Percentiles rank a stretch among this genome's conserved stretches.
phyloP scores from a whole-genome alignment of 2,329 filamentous ascomycete genomes.

The Penicillium janthinellum region DNA sequence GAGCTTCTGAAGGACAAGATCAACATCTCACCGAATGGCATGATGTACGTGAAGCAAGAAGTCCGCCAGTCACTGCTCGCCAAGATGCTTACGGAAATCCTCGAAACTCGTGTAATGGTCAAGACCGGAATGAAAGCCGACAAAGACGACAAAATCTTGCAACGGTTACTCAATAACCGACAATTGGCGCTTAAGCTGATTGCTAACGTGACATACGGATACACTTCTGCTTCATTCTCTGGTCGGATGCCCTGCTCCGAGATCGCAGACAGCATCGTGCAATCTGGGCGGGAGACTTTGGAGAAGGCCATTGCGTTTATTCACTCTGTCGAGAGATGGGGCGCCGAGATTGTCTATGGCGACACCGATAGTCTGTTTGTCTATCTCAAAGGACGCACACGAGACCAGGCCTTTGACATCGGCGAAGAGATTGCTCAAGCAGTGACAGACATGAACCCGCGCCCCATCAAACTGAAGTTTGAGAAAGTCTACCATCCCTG shows the following conservation, averaged over 20 bases:
- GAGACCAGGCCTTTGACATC: conserved; percentile 86
- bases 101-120: conserved; percentile 96
- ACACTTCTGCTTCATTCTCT: conserved; percentile 94
- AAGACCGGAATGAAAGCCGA: conserved; percentile 95
- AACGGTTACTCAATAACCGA: conserved; percentile 86
- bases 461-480: conserved; percentile 93
- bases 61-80: conserved; percentile 88
- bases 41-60: conserved; percentile 87
- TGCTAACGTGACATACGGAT: conserved; percentile 98
- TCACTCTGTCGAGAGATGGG: conserved; percentile 83
- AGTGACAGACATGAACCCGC: conserved; percentile 86
- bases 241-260: conserved; percentile 97
- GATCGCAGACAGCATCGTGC: conserved; percentile 97
- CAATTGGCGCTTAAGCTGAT: conserved; percentile 93
- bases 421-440: conserved; percentile 88
- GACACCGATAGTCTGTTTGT: conserved; percentile 97
- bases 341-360: conserved; percentile 94
- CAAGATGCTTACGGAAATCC: conserved; percentile 94
- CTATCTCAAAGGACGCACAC: conserved; percentile 81
- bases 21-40: conserved; percentile 92
- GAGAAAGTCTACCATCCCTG: conserved; percentile 98
- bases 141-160: conserved; percentile 81
- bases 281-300: conserved; percentile 90
- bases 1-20: conserved; percentile 80
- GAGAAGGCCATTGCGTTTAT: conserved; percentile 93